These are phyloP conservation scores for Sordaria brevicollis DNA, from an alignment of 495 filamentous ascomycete genomes.

Conservation along the genomic window DNA sequence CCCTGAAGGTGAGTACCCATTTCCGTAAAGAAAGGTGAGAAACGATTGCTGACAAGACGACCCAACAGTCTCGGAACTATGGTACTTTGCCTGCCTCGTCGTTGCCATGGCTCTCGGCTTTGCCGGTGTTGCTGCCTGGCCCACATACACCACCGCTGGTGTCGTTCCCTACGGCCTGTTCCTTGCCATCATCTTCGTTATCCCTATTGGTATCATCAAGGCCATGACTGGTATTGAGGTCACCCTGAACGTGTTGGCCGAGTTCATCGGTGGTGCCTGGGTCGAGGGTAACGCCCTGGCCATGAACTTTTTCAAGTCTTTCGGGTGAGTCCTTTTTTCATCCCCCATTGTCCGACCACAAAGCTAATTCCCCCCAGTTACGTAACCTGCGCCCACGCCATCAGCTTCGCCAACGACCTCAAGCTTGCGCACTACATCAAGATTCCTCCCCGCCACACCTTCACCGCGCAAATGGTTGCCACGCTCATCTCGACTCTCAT, in stretches of 20 bases:
- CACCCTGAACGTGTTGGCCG: conserved; percentile 33
- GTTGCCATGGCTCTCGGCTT: conserved; percentile 25
- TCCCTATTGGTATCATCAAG: conserved; percentile 32
- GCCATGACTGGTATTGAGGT: conserved; percentile 34
- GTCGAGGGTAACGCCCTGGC: conserved; percentile 32
- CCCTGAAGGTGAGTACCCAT: conserved; percentile 11
- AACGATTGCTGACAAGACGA: neutral
- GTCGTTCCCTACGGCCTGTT: conserved; percentile 34
- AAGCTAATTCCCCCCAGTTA: conserved; percentile 5
- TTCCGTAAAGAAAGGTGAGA: neutral
- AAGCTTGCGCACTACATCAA: conserved; percentile 37
- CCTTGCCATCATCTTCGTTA: conserved; percentile 31
- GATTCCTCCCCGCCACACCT: conserved; percentile 32
- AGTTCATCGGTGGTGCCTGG: conserved; percentile 34
- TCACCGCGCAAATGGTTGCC: conserved; percentile 33
- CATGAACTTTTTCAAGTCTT: conserved; percentile 37
- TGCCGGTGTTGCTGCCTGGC: conserved; percentile 26
- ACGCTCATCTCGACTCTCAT: conserved; percentile 31
- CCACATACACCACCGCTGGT: conserved; percentile 28
- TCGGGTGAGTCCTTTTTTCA: conserved; percentile 7
- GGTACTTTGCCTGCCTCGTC: conserved; percentile 27
- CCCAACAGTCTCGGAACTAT: conserved; percentile 28
- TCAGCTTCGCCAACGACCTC: conserved; percentile 28
- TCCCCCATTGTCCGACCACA: neutral
- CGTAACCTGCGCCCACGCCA: conserved; percentile 30